phyloP scores from a whole-genome alignment of 768 basidiomycete species.

The Lactarius deliciosus region DNA sequence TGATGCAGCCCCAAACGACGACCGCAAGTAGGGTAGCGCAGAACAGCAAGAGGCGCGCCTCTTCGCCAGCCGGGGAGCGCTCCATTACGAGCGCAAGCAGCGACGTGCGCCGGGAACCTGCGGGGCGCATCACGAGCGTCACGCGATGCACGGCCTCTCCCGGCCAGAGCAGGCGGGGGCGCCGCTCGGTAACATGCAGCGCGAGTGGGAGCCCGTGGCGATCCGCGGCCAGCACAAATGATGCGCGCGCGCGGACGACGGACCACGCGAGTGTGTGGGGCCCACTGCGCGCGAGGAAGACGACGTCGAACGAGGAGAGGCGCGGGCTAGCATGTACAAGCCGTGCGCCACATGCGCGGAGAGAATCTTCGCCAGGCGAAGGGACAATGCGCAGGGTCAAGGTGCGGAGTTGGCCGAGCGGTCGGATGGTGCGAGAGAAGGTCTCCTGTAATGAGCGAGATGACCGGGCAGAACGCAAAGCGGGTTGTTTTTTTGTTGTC shows the following conservation, averaged over 20 bases:
- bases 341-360: slow-evolving; percentile 56
- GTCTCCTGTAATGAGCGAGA: slow-evolving; percentile 44
- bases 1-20: slow-evolving; percentile 24
- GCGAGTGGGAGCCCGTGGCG: slow-evolving; percentile 26
- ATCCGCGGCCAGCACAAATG: slow-evolving; percentile 26
- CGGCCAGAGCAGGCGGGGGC: neutral
- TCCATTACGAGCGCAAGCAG: slow-evolving; percentile 20
- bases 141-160: slow-evolving; percentile 5
- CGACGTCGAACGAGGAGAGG: slow-evolving; percentile 59
- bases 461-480: neutral
- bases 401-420: slow-evolving; percentile 61
- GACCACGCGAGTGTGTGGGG: slow-evolving; percentile 32
- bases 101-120: slow-evolving; percentile 19
- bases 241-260: slow-evolving; percentile 10
- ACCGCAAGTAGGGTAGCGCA: slow-evolving; percentile 15
- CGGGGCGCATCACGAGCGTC: slow-evolving; percentile 24
- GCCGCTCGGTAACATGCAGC: slow-evolving; percentile 25
- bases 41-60: slow-evolving; percentile 22
- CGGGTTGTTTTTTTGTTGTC: too few relatives aligned
- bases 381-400: slow-evolving; percentile 65
- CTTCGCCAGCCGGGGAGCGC: slow-evolving; percentile 28
- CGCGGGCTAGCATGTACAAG: slow-evolving; percentile 69
- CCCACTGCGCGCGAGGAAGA: slow-evolving; percentile 55
- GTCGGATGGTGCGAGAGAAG: slow-evolving; percentile 61
- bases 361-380: slow-evolving; percentile 61